Conservation (phyloP, 75 land plant species). For the Cryptomeria japonica region DNA sequence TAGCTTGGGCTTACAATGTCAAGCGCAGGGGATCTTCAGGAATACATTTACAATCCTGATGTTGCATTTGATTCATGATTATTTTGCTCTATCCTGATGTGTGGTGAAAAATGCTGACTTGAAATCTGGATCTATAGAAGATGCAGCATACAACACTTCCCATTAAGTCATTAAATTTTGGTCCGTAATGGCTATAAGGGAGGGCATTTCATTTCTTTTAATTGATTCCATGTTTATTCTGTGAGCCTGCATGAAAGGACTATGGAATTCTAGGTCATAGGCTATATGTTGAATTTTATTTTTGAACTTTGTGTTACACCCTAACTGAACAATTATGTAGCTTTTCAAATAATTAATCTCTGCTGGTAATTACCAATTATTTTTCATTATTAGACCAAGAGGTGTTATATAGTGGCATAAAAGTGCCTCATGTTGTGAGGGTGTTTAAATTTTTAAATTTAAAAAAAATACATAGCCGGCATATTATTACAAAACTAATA, state of each 20-base stretch:
- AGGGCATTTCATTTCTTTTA: neutral
- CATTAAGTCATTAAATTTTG: neutral
- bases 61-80: neutral
- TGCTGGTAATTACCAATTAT: neutral
- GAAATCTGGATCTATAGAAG: neutral
- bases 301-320: neutral
- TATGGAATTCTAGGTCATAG: neutral
- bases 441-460: no score
- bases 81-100: neutral
- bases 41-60: neutral
- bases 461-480: no score
- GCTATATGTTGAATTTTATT: neutral
- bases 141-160: neutral
- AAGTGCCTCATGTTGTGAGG: no score
- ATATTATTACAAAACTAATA: no score
- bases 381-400: neutral
- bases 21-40: neutral
- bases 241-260: neutral
- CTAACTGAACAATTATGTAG: neutral
- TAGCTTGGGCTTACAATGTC: neutral
- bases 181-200: neutral
- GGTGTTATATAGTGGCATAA: no score
- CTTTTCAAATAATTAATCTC: neutral
- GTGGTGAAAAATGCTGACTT: neutral
- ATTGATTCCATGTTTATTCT: neutral